Evolutionary conservation across 164 flowering plant species (phyloP).

Genomic region (Magnolia changhungtana): DNA sequence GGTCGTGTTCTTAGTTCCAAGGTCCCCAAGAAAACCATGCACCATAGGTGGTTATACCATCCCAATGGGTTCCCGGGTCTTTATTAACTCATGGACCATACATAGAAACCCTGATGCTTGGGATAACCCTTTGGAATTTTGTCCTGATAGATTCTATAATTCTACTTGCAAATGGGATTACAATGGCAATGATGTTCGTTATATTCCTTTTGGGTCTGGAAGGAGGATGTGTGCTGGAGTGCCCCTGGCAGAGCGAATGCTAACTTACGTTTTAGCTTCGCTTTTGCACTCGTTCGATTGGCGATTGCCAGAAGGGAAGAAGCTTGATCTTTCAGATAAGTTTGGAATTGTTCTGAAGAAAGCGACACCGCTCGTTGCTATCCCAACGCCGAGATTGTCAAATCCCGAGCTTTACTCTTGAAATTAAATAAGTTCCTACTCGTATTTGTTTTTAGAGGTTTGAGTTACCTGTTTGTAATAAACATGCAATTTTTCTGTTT

Average conservation of each 20-base stretch:
- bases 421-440: neutral
- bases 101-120: neutral
- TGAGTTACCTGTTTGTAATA: too few relatives aligned
- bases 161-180: neutral
- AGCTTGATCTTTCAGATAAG: conserved; percentile 1
- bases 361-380: neutral
- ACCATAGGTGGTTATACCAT: conserved; percentile 2
- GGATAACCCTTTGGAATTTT: neutral
- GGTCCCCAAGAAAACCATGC: neutral
- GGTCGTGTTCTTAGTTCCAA: neutral
- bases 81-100: conserved; percentile 7
- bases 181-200: conserved; percentile 5
- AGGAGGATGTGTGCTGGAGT: conserved; percentile 6
- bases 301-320: neutral
- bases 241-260: conserved; percentile 4
- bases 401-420: neutral
- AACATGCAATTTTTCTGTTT: too few relatives aligned
- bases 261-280: neutral
- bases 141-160: conserved; percentile 8
- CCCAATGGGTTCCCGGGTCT: neutral
- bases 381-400: conserved; percentile 1
- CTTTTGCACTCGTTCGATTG: conserved; percentile 4
- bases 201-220: conserved; percentile 5
- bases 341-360: conserved; percentile 2
- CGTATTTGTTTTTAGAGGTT: too few relatives aligned